Percentiles rank a stretch among this genome's conserved stretches.
Evolutionary conservation across 1,284 basidiomycete species (phyloP).

Genomic region (Agroathelia rolfsii): DNA sequence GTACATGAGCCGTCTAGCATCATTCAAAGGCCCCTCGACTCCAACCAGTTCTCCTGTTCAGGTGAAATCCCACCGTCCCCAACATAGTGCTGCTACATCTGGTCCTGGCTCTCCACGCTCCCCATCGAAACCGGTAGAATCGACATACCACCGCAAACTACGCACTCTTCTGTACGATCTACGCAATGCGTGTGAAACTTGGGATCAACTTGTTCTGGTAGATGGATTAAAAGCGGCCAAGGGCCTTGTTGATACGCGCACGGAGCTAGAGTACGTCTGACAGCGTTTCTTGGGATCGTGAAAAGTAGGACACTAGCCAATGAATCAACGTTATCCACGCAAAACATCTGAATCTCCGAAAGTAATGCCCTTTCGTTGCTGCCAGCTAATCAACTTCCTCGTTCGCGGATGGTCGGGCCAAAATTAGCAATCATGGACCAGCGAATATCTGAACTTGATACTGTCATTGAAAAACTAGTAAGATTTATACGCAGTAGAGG

Average conservation of each 20-base stretch:
- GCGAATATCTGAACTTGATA: conserved; percentile 48
- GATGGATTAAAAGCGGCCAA: conserved; percentile 63
- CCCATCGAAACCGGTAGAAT: conserved; percentile 46
- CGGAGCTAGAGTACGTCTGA: conserved; percentile 61
- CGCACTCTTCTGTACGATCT: conserved; percentile 54
- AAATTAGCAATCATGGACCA: conserved; percentile 61
- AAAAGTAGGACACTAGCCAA: too few relatives aligned
- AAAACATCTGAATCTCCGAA: conserved; percentile 9
- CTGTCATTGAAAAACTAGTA: conserved; percentile 54
- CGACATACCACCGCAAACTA: conserved; percentile 66
- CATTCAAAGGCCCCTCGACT: conserved; percentile 68
- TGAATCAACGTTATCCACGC: conserved; percentile 1
- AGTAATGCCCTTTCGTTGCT: conserved; percentile 57
- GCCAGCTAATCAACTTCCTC: conserved; percentile 41
- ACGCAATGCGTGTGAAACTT: conserved; percentile 46
- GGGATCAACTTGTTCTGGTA: conserved; percentile 68
- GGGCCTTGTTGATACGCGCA: conserved; percentile 58
- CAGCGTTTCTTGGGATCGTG: not conserved
- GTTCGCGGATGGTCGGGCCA: conserved; percentile 44
- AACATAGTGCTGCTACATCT: conserved; percentile 3
- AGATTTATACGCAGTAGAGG: conserved; percentile 13
- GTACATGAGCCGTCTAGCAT: conserved; percentile 53
- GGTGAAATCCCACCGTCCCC: conserved; percentile 22
- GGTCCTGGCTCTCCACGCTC: conserved; percentile 35
- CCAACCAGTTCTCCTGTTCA: conserved; percentile 55